Evolutionary conservation across 805 yeast genomes (phyloP).

Genomic region (Geotrichum ghanense): DNA sequence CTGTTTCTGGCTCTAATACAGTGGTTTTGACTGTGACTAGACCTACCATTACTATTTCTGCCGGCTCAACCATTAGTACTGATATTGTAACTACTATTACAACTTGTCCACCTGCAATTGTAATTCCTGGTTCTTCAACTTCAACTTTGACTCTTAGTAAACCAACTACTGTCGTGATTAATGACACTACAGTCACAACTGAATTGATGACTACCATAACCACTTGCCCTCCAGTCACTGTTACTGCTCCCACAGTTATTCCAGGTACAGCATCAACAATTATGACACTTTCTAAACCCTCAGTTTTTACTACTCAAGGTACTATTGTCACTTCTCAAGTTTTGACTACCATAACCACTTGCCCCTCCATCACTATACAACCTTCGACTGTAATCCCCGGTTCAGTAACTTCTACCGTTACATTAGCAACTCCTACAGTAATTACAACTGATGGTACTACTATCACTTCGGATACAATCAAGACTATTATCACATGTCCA

Average conservation of each 20-base stretch:
- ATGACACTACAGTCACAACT: not conserved
- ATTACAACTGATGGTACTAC: not conserved
- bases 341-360: constrained; percentile 1
- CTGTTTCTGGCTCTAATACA: no score
- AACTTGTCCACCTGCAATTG: no score
- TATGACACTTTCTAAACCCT: not conserved
- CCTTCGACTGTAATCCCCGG: constrained; percentile 5
- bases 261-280: constrained; percentile 1
- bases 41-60: no score
- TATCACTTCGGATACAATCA: not conserved
- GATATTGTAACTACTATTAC: no score
- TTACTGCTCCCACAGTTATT: not conserved
- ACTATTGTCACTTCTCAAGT: not conserved
- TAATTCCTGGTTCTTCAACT: not conserved
- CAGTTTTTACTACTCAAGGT: constrained; percentile 1
- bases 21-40: no score
- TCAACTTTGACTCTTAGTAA: not conserved
- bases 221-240: constrained; percentile 4
- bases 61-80: no score
- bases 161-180: not conserved
- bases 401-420: constrained; percentile 5
- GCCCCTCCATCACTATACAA: constrained; percentile 1
- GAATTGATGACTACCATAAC: not conserved
- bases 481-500: not conserved
- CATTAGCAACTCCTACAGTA: not conserved